phyloP scores from a whole-genome alignment of 345 rosid genomes.

The Litchi chinensis region DNA sequence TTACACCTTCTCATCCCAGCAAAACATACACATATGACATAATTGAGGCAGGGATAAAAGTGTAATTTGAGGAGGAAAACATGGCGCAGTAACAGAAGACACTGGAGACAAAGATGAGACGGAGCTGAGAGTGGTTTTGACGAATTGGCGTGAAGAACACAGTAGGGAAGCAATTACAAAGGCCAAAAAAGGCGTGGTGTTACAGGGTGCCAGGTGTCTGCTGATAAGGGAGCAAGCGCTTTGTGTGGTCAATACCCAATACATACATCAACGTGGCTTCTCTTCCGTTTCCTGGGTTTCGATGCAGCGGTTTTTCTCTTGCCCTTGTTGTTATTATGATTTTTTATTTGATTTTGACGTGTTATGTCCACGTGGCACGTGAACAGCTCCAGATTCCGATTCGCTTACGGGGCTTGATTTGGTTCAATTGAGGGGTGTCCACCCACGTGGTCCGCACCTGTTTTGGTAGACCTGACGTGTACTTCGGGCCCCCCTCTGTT shows the following conservation, averaged over 20 bases:
- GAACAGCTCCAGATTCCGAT: slow-evolving; percentile 24
- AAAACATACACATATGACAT: no score
- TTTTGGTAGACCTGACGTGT: slow-evolving; percentile 19
- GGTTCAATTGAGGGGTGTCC: not conserved
- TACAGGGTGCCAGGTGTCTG: slow-evolving; percentile 42
- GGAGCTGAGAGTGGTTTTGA: no score
- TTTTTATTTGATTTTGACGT: slow-evolving; percentile 11
- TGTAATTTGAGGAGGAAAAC: no score
- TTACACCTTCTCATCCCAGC: no score
- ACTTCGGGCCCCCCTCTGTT: not conserved
- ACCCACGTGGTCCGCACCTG: slow-evolving; percentile 29
- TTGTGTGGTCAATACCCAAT: slow-evolving; percentile 15
- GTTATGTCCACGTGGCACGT: slow-evolving; percentile 26
- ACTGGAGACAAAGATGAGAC: no score
- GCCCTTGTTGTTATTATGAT: not conserved
- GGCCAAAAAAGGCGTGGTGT: slow-evolving; percentile 31
- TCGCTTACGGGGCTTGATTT: slow-evolving; percentile 29
- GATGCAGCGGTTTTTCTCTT: not conserved
- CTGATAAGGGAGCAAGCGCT: slow-evolving; percentile 4
- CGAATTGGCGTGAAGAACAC: slow-evolving; percentile 1
- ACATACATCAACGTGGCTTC: not conserved
- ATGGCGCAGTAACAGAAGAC: no score
- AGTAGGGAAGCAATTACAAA: not conserved
- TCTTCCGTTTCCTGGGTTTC: slow-evolving; percentile 21
- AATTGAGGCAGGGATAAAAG: no score